Conservation (phyloP, 768 basidiomycete species). For the Podaxis mareebaensis region DNA sequence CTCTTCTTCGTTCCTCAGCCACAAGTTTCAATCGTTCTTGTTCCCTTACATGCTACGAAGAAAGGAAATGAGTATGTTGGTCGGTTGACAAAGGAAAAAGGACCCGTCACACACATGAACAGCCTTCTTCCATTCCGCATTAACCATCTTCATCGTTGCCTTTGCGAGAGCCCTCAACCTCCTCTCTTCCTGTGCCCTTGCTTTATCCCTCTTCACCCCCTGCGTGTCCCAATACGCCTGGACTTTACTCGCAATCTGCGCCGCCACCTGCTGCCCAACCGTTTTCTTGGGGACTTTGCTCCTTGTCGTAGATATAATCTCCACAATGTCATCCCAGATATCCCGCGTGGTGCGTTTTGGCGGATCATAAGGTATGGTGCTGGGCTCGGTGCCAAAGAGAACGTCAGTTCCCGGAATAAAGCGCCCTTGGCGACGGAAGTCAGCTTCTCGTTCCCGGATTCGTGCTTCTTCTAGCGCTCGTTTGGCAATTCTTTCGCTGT, state of each 20-base stretch:
- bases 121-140: slow-evolving; percentile 85
- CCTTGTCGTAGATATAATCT: slow-evolving; percentile 36
- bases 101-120: slow-evolving; percentile 60
- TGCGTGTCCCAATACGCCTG: slow-evolving; percentile 75
- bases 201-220: slow-evolving; percentile 61
- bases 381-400: slow-evolving; percentile 29
- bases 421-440: slow-evolving; percentile 36
- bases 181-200: slow-evolving; percentile 62
- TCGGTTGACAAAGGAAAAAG: neutral
- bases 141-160: slow-evolving; percentile 67
- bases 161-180: slow-evolving; percentile 67
- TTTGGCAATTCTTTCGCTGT: slow-evolving; percentile 29
- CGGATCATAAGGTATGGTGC: slow-evolving; percentile 25
- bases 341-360: slow-evolving; percentile 42
- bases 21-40: slow-evolving; percentile 62
- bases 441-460: slow-evolving; percentile 34
- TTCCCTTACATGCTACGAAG: slow-evolving; percentile 68
- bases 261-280: slow-evolving; percentile 39
- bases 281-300: slow-evolving; percentile 29
- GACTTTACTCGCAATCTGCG: slow-evolving; percentile 65
- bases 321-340: slow-evolving; percentile 61
- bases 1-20: slow-evolving; percentile 76
- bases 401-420: slow-evolving; percentile 40
- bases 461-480: slow-evolving; percentile 31
- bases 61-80: neutral